These are phyloP conservation scores for Colletotrichum gloeosporioides DNA, from an alignment of 2,329 filamentous ascomycete species.

Conservation along the genomic window DNA sequence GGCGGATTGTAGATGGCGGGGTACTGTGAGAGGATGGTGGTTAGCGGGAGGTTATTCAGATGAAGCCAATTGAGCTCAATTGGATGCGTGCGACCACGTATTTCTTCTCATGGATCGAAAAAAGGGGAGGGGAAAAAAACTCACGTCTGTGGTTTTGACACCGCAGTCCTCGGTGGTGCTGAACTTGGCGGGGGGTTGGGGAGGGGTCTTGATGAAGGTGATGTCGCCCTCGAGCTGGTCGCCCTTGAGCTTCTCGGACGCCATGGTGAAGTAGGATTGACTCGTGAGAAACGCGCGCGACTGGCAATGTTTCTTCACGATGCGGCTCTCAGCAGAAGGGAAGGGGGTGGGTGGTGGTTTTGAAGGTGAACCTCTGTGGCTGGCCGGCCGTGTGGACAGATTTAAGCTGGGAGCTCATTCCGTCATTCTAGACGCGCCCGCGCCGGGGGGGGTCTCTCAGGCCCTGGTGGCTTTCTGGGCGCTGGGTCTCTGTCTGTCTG, in stretches of 20 bases:
- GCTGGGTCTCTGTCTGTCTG: neutral
- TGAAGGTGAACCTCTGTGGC: neutral
- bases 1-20: conserved; percentile 93
- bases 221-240: conserved; percentile 40
- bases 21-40: conserved; percentile 59
- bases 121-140: neutral
- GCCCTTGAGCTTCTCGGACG: conserved; percentile 23
- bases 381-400: conserved; percentile 13
- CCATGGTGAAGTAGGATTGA: conserved; percentile 15
- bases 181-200: conserved; percentile 59
- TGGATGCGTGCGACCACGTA: neutral
- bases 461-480: neutral
- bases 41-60: neutral
- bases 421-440: neutral
- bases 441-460: neutral
- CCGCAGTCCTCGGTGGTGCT: conserved; percentile 71
- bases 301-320: neutral
- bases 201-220: conserved; percentile 47
- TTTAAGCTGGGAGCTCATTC: conserved; percentile 18
- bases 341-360: neutral
- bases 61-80: neutral
- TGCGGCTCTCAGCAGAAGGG: neutral
- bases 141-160: conserved; percentile 45
- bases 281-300: neutral
- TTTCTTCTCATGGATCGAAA: neutral